phyloP scores from a whole-genome alignment of 352 stramenopile genomes.

The Phytophthora sansomeana region DNA sequence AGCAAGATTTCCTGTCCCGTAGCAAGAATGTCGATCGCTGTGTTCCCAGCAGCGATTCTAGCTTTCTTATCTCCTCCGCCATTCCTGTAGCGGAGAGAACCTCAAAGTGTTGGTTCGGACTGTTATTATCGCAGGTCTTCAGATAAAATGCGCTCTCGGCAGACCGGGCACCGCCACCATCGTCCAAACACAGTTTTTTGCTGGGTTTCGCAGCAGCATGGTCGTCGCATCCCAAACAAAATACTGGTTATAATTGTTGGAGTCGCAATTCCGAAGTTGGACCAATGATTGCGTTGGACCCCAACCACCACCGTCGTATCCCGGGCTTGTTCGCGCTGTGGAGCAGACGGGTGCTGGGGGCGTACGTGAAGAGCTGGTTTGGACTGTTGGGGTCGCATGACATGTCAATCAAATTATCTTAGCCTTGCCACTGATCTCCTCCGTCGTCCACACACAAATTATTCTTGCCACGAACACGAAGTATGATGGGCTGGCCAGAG shows the following conservation, averaged over 20 bases:
- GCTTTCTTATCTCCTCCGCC: conserved; percentile 21
- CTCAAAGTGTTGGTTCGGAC: conserved; percentile 30
- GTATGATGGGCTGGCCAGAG: conserved; percentile 26
- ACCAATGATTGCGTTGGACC: conserved; percentile 9
- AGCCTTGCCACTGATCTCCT: conserved; percentile 25
- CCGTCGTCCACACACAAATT: conserved; percentile 46
- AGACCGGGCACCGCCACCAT: conserved; percentile 20
- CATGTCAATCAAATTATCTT: conserved; percentile 25
- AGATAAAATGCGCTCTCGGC: conserved; percentile 7
- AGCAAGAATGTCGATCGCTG: conserved; percentile 15
- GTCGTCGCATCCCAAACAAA: conserved; percentile 40
- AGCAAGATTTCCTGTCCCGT: conserved; percentile 36
- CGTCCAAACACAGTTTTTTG: conserved; percentile 48
- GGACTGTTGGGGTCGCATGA: conserved; percentile 26
- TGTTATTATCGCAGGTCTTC: conserved; percentile 21
- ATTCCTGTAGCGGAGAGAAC: conserved; percentile 11
- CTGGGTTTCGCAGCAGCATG: conserved; percentile 40
- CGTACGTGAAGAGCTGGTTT: conserved; percentile 36
- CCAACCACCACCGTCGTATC: conserved; percentile 29
- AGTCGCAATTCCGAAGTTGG: conserved; percentile 32
- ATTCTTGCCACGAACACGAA: conserved; percentile 33
- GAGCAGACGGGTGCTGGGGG: conserved; percentile 12
- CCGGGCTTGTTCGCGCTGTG: conserved; percentile 11
- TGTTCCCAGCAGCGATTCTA: conserved; percentile 16
- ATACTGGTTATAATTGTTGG: conserved; percentile 36